Evolutionary conservation across 2,329 filamentous ascomycete species (phyloP), one percentile per base, ranked within the genome.

Genomic region (Pseudogymnoascus sp.): DNA sequence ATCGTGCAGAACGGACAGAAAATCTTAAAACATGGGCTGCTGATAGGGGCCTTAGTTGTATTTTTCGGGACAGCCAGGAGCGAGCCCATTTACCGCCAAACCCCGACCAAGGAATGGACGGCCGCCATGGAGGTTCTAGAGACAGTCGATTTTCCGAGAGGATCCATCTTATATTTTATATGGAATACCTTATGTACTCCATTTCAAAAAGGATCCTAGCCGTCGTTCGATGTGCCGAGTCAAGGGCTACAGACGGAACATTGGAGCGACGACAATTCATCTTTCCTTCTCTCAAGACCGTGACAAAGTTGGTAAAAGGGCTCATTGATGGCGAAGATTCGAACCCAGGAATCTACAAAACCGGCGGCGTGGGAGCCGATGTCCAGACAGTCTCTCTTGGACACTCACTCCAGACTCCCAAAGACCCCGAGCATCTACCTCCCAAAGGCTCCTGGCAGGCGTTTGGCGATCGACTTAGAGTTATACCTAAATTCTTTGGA

Each of bases 351-450:
- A 76, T 80, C 5, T 79, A 84, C 65, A 62, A 66, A 16, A 80
- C 81, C 65, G 80, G 77, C 4, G 79, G 80, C 62, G 81, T 79
- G 66, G 78, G 78, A 40, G 76, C 77, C 65, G 64, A 78, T 73
- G 63, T 77, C 74, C 69, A 77, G 74, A 67, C 80, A 76, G 3
- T 79, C 79, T 8, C 80, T 89, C 3, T 83, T 59, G 88, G 88
- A 11, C 82, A 87, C 62, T 83, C 84, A 0, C 89, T 85, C 71
- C 78, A 76, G 71, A 78, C 76, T 59, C 72, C 74, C 25, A 81
- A 79, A 68, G 87, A 91, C 68, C 88, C 88, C 0, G 89, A 91
- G 69, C 89, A 91, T 72, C 76, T 91, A 0, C 86, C 86, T 0
- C 82, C 89, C 0, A 74, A 75, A 9, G 90, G 82, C 16, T 66